A percentile compares a stretch with the other conserved stretches of the same genome.
phyloP scores from a whole-genome alignment of 208 protist genomes.

The Acanthamoeba royreba region DNA sequence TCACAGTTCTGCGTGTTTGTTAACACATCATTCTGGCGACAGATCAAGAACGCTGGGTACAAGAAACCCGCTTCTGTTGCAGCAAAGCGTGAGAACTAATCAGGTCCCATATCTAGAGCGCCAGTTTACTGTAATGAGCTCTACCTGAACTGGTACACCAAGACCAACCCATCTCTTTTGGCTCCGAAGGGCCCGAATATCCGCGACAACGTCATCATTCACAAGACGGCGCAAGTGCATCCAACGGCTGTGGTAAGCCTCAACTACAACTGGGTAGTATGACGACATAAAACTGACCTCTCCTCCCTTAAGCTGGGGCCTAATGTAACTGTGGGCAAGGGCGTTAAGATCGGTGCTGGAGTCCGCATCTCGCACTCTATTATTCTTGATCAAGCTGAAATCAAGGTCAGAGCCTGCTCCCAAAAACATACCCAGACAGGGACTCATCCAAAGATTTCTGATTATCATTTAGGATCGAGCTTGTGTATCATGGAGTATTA shows the following conservation, averaged over 20 bases:
- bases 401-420: slow-evolving; percentile 9
- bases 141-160: slow-evolving; percentile 57
- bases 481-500: slow-evolving; percentile 46
- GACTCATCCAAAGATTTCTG: not conserved
- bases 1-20: slow-evolving; percentile 47
- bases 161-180: slow-evolving; percentile 55
- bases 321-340: slow-evolving; percentile 66
- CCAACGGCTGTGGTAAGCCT: slow-evolving; percentile 54
- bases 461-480: not conserved
- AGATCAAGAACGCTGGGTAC: slow-evolving; percentile 67
- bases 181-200: slow-evolving; percentile 51
- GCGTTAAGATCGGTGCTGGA: slow-evolving; percentile 67
- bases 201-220: slow-evolving; percentile 69
- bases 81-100: too few relatives aligned
- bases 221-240: slow-evolving; percentile 59
- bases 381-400: slow-evolving; percentile 49
- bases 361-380: slow-evolving; percentile 59
- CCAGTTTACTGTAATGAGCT: slow-evolving; percentile 56
- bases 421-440: not conserved
- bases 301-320: slow-evolving; percentile 56
- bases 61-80: not conserved
- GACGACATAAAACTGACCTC: not conserved
- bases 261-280: too few relatives aligned
- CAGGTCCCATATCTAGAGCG: too few relatives aligned
- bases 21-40: slow-evolving; percentile 59